These are phyloP conservation scores for Fraxinus paxiana DNA, from an alignment of 305 asterid genomes.

Conservation along the genomic window DNA sequence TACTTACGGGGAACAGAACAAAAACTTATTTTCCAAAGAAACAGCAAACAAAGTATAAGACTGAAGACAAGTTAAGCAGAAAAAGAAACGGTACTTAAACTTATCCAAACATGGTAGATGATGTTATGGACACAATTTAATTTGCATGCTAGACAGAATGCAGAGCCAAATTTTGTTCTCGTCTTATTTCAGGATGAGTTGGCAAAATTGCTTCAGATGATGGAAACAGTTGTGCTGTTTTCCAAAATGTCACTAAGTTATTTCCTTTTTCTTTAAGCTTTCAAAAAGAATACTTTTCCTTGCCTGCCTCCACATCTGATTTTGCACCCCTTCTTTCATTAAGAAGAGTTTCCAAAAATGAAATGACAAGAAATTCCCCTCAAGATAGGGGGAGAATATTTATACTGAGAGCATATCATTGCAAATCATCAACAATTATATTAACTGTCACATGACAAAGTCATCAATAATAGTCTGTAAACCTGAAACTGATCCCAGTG, in stretches of 20 bases:
- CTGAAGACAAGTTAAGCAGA: neutral
- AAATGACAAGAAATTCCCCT: neutral
- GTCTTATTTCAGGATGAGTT: neutral
- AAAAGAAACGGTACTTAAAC: neutral
- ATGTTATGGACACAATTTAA: neutral
- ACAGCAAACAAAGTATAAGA: neutral
- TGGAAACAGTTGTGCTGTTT: neutral
- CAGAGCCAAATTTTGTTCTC: constrained; percentile 2
- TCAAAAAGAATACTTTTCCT: neutral
- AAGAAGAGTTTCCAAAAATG: neutral
- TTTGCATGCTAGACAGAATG: neutral
- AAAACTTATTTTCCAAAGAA: neutral
- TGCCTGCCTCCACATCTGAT: neutral
- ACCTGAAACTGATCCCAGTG: neutral
- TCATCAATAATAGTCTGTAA: neutral
- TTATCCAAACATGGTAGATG: constrained; percentile 2
- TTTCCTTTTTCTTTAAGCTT: neutral
- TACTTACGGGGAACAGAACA: constrained; percentile 1
- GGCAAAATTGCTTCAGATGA: neutral
- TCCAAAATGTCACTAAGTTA: neutral
- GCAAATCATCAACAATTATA: neutral
- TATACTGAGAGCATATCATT: neutral
- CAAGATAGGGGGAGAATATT: neutral
- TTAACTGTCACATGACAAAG: neutral
- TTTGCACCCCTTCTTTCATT: neutral